Evolutionary conservation across 1,284 basidiomycete species (phyloP), one percentile per base, ranked within the genome.

Genomic region (Golubevia sp.): DNA sequence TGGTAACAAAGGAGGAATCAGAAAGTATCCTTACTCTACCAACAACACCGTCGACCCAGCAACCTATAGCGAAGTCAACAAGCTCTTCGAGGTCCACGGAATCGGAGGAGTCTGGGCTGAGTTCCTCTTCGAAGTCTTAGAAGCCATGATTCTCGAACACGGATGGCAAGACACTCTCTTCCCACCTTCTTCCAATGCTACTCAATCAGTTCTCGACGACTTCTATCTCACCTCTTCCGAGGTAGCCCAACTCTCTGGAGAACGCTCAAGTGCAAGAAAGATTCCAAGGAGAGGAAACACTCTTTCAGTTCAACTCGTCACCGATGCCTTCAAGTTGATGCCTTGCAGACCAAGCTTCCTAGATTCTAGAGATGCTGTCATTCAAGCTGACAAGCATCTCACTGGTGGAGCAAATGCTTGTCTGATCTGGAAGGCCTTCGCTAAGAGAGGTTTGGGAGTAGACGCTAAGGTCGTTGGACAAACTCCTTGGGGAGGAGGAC

Each of bases 31-130:
- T 7, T 79, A 79, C 74, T 73, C 70, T 27, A 70, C 74, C 63
- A 88, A 93, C 85, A 85, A 87, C 50, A 89, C 88, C 11, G 78
- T 91, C 84, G 97, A 97, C 87, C 95, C 94, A 0, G 92, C 91
- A 65, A 92, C 90, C 0, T 98, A 97, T 88, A 91, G 94, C 88
- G 95, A 91, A n/a, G 90, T 98, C 51, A 93, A 97, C 87, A 91
- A 91, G 85, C 91, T 92, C 59, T 75, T 65, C 63, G 64, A 83
- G 55, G 85, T 85, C 21, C 92, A 94, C 83, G 91, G 92, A 49
- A 91, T 94, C 66, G 93, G 94, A 63, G 94, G 95, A 85, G 94
- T 97, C 64, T 97, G 94, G 94, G 94, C 94, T 20, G 88, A 97
- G 86, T 90, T 97, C 64, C 90, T 97, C 64, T 97, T 92, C 89